Evolutionary conservation across 2,329 filamentous ascomycete species (phyloP), one percentile per base, ranked within the genome.

Genomic region (Claviceps sorghi): DNA sequence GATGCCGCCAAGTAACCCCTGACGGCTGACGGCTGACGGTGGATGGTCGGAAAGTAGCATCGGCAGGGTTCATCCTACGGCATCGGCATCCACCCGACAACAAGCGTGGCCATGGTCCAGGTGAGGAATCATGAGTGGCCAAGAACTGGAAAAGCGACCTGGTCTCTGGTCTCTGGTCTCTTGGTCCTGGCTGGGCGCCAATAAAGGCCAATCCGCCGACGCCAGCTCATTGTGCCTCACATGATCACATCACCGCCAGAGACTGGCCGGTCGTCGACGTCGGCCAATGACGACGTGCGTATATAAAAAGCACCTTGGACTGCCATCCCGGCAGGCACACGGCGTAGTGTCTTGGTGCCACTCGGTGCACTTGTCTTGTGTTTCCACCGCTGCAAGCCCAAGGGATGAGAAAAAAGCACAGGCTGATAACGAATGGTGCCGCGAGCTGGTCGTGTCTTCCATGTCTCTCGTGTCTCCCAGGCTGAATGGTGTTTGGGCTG

Each of bases 1-100:
- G 53, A 51, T 51, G 30, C 32, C 53, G 49, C 32, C 17, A 53
- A 57, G 48, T 45, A 51, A 55, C 55, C 56, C 48, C 48, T 42
- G 48, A n/a, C 17, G 29, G 42, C 48, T 42, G 48, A n/a, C 17
- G 29, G 42, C 26, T 26, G 26, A 22, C 17, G 29, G 42, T 53
- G 51, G 34, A 44, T 34, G 50, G 36, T 48, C 36, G 34, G 38
- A 36, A 44, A 29, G 42, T 26, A 44, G 42, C 21, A 44, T 44
- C 8, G 26, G 38, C 48, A 49, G 38, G 48, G 48, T 49, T 34
- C 38, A 41, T 49, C 22, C 38, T 47, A 34, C 44, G 44, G n/a
- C 48, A 19, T 45, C 52, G 29, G 46, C 45, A 34, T 42, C 38
- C 45, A 49, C 52, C 40, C 41, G 49, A 46, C 45, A 29, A 50